These are phyloP conservation scores for Arthroderma uncinatum DNA, from an alignment of 2,329 filamentous ascomycete species.

Conservation along the genomic window DNA sequence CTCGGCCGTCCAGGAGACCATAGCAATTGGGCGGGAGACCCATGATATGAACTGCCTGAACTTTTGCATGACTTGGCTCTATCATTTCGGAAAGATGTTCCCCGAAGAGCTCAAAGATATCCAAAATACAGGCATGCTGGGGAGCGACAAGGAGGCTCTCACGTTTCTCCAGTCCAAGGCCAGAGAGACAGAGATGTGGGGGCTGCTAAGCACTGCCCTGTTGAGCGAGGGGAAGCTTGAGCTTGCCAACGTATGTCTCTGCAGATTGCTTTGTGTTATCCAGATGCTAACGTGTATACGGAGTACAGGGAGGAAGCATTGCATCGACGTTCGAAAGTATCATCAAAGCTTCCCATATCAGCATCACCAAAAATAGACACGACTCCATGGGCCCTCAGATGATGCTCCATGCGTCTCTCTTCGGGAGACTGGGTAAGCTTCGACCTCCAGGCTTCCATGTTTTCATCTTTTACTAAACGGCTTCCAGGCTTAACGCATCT, in stretches of 20 bases:
- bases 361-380: slow-evolving; percentile 63
- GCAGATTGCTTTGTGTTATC: neutral
- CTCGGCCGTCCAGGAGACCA: slow-evolving; percentile 88
- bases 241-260: slow-evolving; percentile 55
- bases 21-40: slow-evolving; percentile 87
- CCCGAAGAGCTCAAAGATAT: slow-evolving; percentile 60
- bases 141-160: slow-evolving; percentile 68
- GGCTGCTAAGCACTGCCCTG: slow-evolving; percentile 68
- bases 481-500: slow-evolving; percentile 42
- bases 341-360: slow-evolving; percentile 70
- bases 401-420: slow-evolving; percentile 60
- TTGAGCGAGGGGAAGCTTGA: slow-evolving; percentile 75
- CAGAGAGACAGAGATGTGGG: slow-evolving; percentile 76
- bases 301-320: slow-evolving; percentile 45
- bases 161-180: slow-evolving; percentile 76
- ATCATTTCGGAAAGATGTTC: slow-evolving; percentile 82
- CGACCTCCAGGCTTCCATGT: slow-evolving; percentile 17
- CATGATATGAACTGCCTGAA: slow-evolving; percentile 87
- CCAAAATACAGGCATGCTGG: slow-evolving; percentile 61
- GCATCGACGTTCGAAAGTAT: slow-evolving; percentile 61
- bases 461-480: slow-evolving; percentile 4
- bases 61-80: slow-evolving; percentile 90
- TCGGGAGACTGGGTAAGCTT: slow-evolving; percentile 56
- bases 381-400: slow-evolving; percentile 63
- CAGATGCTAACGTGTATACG: neutral